phyloP scores from a whole-genome alignment of 2,329 filamentous ascomycete genomes.

The Calonectria pauciramosa region DNA sequence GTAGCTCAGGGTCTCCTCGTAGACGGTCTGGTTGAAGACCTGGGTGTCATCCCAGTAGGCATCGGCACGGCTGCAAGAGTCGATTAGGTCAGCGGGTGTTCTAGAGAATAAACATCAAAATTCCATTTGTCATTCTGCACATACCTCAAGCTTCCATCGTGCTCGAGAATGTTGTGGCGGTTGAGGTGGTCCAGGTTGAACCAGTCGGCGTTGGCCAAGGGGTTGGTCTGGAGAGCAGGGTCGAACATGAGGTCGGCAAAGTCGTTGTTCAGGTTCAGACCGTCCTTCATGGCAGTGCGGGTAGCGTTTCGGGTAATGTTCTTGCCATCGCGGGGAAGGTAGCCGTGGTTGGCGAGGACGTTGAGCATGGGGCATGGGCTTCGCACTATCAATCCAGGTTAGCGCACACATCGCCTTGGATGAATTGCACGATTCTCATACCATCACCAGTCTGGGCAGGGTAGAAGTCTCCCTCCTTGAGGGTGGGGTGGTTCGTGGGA shows the following conservation, averaged over 20 bases:
- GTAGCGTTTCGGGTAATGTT: not conserved
- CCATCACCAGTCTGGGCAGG: not conserved
- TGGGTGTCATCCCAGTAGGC: slow-evolving; percentile 18
- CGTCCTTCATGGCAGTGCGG: not conserved
- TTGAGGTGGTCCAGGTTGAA: slow-evolving; percentile 16
- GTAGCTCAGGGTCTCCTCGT: not conserved
- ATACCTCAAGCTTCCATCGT: slow-evolving; percentile 20
- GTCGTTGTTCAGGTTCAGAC: not conserved
- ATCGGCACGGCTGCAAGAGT: not conserved
- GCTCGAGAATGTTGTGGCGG: slow-evolving; percentile 18
- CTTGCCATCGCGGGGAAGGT: slow-evolving; percentile 14
- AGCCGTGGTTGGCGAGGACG: slow-evolving; percentile 18
- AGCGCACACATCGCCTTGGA: not conserved
- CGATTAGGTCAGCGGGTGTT: not conserved
- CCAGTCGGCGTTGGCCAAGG: not conserved
- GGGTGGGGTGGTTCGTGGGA: not conserved
- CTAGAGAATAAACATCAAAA: no score
- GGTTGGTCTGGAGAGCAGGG: slow-evolving; percentile 10
- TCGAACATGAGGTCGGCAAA: slow-evolving; percentile 13
- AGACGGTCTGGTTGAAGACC: slow-evolving; percentile 11
- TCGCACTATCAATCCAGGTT: not conserved
- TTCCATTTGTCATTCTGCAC: no score
- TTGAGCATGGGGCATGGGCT: slow-evolving; percentile 20
- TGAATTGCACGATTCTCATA: no score
- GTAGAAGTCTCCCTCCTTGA: not conserved